A percentile compares a stretch with the other conserved stretches of the same genome.
Conservation (phyloP, 345 rosid genomes). For the Eucalyptus marginata region DNA sequence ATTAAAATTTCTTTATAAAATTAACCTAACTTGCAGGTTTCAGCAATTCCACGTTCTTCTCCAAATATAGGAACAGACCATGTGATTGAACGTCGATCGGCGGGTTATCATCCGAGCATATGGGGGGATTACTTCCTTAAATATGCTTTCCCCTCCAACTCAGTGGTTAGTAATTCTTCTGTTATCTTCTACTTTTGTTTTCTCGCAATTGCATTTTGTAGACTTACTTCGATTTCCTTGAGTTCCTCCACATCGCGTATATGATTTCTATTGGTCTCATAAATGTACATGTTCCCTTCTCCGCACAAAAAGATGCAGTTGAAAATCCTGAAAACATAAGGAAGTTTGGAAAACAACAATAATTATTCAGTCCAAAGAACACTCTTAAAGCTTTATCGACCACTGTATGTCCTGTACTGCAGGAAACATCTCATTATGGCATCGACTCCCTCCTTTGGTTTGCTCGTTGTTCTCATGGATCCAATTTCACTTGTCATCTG, state of each 20-base stretch:
- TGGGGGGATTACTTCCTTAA: slow-evolving; percentile 10
- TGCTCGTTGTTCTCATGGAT: neutral
- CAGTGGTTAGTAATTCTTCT: neutral
- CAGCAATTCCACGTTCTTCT: neutral
- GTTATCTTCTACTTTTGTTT: neutral
- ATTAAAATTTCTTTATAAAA: too few species aligned
- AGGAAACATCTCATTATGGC: neutral
- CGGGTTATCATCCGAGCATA: neutral
- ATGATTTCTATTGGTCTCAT: neutral
- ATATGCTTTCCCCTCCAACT: neutral
- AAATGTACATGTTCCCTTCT: neutral
- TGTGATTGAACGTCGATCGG: neutral
- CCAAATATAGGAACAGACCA: neutral
- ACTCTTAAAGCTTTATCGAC: neutral
- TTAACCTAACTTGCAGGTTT: neutral
- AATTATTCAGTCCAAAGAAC: neutral
- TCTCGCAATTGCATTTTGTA: neutral
- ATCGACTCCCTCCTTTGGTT: rapidly evolving
- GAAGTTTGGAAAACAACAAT: neutral
- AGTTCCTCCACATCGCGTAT: neutral
- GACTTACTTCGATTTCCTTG: neutral
- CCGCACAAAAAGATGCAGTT: neutral
- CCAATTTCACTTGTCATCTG: neutral
- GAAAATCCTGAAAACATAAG: neutral
- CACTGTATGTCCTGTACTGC: neutral